Conservation (phyloP, 768 basidiomycete species). For the Porphyrellus cyaneotinctus region DNA sequence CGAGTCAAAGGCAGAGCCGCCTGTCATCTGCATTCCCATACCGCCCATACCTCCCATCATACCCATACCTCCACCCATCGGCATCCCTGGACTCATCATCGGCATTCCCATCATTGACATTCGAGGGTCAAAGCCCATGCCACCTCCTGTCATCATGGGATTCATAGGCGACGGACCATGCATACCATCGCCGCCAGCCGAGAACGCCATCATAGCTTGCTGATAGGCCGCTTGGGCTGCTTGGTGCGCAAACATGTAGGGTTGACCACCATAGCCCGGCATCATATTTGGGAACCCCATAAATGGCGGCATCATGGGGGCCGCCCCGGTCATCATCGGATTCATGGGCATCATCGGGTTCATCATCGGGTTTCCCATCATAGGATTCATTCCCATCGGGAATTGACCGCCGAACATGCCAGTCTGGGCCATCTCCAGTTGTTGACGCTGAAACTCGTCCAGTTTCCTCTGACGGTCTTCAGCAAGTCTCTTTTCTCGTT, state of each 20-base stretch:
- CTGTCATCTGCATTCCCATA: conserved; percentile 57
- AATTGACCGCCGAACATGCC: conserved; percentile 60
- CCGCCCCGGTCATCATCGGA: conserved; percentile 54
- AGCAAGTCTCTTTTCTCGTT: conserved; percentile 86
- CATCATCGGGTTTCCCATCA: conserved; percentile 70
- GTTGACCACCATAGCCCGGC: conserved; percentile 51
- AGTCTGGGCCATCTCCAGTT: conserved; percentile 86
- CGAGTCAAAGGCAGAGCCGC: conserved; percentile 56
- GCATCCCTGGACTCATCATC: conserved; percentile 51
- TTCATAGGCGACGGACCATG: conserved; percentile 37
- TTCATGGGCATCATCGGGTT: conserved; percentile 47
- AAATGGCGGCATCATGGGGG: conserved; percentile 46
- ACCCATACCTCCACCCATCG: conserved; percentile 35
- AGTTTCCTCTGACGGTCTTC: conserved; percentile 92
- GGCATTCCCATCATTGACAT: conserved; percentile 82
- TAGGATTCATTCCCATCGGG: conserved; percentile 52
- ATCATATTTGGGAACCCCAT: conserved; percentile 42
- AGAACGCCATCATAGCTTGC: conserved; percentile 83
- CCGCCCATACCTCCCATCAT: conserved; percentile 45
- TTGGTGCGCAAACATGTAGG: conserved; percentile 83
- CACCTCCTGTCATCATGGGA: conserved; percentile 56
- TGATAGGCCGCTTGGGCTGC: conserved; percentile 82
- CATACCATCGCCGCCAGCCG: conserved; percentile 62
- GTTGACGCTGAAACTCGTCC: conserved; percentile 85
- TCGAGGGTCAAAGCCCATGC: conserved; percentile 63